Percentiles rank a stretch among this genome's conserved stretches.
Conservation (phyloP, 1,139 yeast genomes). For the Diutina sp. region DNA sequence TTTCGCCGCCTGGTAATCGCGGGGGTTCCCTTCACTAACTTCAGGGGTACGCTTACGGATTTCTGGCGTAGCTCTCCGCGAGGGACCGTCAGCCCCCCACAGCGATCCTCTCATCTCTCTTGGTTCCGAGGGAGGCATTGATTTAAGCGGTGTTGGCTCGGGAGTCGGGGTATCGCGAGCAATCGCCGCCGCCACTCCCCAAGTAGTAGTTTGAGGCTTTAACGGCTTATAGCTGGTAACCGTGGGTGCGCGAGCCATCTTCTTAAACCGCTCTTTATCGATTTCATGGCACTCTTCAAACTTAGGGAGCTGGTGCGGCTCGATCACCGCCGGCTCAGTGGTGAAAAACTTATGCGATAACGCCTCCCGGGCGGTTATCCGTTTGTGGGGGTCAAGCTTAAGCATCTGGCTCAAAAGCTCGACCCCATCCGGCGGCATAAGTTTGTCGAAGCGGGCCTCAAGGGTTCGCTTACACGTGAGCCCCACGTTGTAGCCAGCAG, state of each 20-base stretch:
- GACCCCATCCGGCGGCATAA: conserved; percentile 21
- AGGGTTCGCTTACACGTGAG: conserved; percentile 41
- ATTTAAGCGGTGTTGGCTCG: not conserved
- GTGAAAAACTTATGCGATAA: conserved; percentile 56
- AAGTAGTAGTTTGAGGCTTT: not conserved
- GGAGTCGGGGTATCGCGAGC: not conserved
- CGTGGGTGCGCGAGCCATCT: conserved; percentile 8
- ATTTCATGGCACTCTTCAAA: conserved; percentile 87
- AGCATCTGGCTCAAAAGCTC: conserved; percentile 43
- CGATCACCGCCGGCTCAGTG: conserved; percentile 49
- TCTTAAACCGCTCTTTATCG: conserved; percentile 54
- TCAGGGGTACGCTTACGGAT: not conserved
- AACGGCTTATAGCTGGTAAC: not conserved
- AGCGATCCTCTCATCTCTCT: not conserved
- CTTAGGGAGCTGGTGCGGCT: conserved; percentile 43
- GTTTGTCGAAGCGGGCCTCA: conserved; percentile 26
- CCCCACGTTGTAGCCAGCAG: conserved; percentile 27
- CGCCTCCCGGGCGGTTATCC: conserved; percentile 75
- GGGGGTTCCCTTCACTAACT: not conserved
- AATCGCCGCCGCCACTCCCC: not conserved
- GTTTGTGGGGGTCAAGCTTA: conserved; percentile 51
- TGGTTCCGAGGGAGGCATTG: not conserved
- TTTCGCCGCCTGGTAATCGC: not conserved
- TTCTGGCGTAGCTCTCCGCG: not conserved
- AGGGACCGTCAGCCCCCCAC: not conserved